phyloP scores from a whole-genome alignment of 2,329 filamentous ascomycete species.

The Elsinoe australis region DNA sequence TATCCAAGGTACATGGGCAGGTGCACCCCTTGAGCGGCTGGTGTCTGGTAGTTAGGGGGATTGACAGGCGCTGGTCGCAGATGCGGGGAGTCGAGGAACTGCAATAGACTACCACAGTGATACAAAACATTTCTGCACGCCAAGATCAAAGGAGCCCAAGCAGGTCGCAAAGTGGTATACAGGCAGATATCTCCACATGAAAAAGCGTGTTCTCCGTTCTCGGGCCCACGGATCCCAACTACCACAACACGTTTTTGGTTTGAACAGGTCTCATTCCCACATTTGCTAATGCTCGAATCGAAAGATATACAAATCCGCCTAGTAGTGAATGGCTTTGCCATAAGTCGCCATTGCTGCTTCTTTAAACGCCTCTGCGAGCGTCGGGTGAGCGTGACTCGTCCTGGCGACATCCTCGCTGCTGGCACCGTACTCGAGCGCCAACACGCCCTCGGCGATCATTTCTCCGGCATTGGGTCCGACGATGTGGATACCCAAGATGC shows the following conservation, averaged over 20 bases:
- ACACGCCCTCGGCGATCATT: slow-evolving; percentile 96
- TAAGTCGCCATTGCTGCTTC: slow-evolving; percentile 98
- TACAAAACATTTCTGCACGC: too few relatives aligned
- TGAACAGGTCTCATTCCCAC: background rate
- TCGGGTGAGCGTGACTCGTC: slow-evolving; percentile 95
- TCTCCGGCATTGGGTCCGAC: slow-evolving; percentile 92
- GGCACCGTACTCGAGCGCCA: slow-evolving; percentile 94
- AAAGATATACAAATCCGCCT: slow-evolving; percentile 31
- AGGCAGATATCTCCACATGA: slow-evolving; percentile 5
- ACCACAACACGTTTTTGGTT: background rate
- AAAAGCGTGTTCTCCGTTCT: slow-evolving; percentile 9
- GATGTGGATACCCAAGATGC: slow-evolving; percentile 92
- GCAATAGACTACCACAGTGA: background rate
- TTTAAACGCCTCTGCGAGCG: slow-evolving; percentile 95
- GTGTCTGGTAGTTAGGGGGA: background rate
- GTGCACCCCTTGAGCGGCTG: slow-evolving; percentile 59
- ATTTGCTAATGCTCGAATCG: background rate
- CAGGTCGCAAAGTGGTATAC: slow-evolving; percentile 7
- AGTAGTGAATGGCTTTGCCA: slow-evolving; percentile 93
- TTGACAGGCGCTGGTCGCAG: background rate
- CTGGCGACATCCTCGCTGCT: slow-evolving; percentile 90
- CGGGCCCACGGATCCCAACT: background rate
- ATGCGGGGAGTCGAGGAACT: background rate
- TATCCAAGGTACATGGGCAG: slow-evolving; percentile 76
- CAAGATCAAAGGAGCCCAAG: background rate